These are phyloP conservation scores for Termitomyces sp. DNA, from an alignment of 768 basidiomycete species.

Conservation along the genomic window DNA sequence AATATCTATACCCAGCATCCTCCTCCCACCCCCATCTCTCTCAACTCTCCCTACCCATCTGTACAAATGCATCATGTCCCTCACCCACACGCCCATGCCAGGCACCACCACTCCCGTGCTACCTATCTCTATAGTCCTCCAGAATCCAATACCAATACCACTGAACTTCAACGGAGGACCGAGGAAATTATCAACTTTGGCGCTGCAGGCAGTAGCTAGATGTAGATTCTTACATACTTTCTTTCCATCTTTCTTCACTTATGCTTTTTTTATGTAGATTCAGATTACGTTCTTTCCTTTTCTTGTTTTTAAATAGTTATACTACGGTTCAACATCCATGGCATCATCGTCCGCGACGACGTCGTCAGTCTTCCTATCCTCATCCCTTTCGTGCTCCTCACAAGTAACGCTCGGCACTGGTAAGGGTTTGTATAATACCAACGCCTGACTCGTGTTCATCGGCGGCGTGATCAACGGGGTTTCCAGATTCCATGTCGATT, in stretches of 20 bases:
- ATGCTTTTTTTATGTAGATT: slow-evolving; percentile 12
- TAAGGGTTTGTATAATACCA: slow-evolving; percentile 52
- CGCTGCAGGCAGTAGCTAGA: slow-evolving; percentile 20
- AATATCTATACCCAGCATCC: slow-evolving; percentile 18
- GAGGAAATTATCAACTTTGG: slow-evolving; percentile 50
- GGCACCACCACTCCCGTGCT: slow-evolving; percentile 58
- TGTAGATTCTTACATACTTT: slow-evolving; percentile 8
- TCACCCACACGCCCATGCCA: slow-evolving; percentile 74
- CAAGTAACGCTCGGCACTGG: slow-evolving; percentile 15
- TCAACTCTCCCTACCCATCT: slow-evolving; percentile 56
- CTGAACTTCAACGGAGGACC: slow-evolving; percentile 38
- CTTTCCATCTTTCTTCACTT: slow-evolving; percentile 12
- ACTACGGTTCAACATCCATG: slow-evolving; percentile 55
- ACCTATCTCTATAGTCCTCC: slow-evolving; percentile 32
- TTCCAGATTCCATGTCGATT: slow-evolving; percentile 11
- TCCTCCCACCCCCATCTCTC: slow-evolving; percentile 33
- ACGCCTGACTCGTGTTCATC: slow-evolving; percentile 36
- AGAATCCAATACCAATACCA: slow-evolving; percentile 27
- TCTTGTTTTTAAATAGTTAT: slow-evolving; percentile 13
- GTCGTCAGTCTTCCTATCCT: background rate
- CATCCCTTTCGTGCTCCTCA: slow-evolving; percentile 14
- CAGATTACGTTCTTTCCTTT: background rate
- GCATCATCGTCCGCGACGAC: slow-evolving; percentile 34
- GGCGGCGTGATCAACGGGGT: slow-evolving; percentile 13
- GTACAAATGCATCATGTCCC: slow-evolving; percentile 78